Evolutionary conservation across 306 rosid genomes (phyloP).

Genomic region (Cucumis melo): DNA sequence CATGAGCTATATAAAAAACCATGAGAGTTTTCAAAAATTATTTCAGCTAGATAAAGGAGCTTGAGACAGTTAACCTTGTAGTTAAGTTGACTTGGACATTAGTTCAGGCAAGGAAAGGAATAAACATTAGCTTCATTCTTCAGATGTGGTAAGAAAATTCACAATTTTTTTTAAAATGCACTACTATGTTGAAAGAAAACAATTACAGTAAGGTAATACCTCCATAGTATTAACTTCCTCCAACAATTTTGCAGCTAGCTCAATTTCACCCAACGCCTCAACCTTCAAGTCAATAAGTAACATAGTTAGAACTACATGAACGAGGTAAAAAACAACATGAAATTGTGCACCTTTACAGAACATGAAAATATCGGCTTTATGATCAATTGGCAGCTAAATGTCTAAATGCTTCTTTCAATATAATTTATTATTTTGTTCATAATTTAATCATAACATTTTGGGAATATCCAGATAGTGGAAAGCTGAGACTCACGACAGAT

Average conservation of each 20-base stretch:
- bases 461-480: not conserved
- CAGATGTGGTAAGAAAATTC: not conserved
- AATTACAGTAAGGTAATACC: conserved; percentile 30
- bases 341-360: not conserved
- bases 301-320: not conserved
- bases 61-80: not conserved
- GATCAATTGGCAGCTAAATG: not conserved
- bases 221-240: conserved; percentile 35
- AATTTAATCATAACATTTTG: not conserved
- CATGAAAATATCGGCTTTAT: not conserved
- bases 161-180: not conserved
- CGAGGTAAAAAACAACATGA: not conserved
- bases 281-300: conserved; percentile 37
- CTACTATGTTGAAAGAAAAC: conserved; percentile 5
- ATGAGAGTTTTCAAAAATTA: not conserved
- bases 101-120: not conserved
- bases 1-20: not conserved
- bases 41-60: not conserved
- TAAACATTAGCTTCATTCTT: not conserved
- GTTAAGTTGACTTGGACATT: not conserved
- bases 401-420: not conserved
- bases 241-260: conserved; percentile 80
- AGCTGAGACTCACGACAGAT: not conserved
- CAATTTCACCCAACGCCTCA: conserved; percentile 89
- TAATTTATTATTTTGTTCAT: not conserved